These are phyloP conservation scores for Solanum gandarillasii DNA, from an alignment of 257 asterid species.

Conservation along the genomic window DNA sequence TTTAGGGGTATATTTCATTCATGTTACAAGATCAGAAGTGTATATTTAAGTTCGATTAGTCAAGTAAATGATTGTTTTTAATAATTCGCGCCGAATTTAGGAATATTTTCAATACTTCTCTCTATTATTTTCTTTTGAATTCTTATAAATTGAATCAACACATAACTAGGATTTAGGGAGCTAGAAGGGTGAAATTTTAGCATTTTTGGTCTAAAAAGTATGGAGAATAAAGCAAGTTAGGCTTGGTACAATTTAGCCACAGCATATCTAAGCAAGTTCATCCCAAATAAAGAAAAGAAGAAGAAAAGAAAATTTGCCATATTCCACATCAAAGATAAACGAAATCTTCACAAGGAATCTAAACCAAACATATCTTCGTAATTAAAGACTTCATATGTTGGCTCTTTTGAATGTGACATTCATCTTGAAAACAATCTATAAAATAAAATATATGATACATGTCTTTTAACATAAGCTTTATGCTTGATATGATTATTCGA, in stretches of 20 bases:
- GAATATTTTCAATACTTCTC: not conserved
- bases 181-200: not conserved
- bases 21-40: not conserved
- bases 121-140: not conserved
- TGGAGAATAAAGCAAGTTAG: not conserved
- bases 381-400: not conserved
- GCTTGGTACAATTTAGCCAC: not conserved
- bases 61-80: no score
- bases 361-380: not conserved
- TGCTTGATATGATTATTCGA: not conserved
- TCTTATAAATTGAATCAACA: not conserved
- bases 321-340: not conserved
- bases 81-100: not conserved
- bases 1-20: not conserved
- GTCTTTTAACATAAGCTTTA: not conserved
- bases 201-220: not conserved
- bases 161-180: not conserved
- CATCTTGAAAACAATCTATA: not conserved
- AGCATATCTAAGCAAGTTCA: not conserved
- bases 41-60: no score
- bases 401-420: not conserved
- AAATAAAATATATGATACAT: not conserved
- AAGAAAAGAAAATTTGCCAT: not conserved
- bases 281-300: not conserved
- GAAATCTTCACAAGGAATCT: not conserved